Conservation (phyloP, 179 eudicot species). For the Beta lomatogona region DNA sequence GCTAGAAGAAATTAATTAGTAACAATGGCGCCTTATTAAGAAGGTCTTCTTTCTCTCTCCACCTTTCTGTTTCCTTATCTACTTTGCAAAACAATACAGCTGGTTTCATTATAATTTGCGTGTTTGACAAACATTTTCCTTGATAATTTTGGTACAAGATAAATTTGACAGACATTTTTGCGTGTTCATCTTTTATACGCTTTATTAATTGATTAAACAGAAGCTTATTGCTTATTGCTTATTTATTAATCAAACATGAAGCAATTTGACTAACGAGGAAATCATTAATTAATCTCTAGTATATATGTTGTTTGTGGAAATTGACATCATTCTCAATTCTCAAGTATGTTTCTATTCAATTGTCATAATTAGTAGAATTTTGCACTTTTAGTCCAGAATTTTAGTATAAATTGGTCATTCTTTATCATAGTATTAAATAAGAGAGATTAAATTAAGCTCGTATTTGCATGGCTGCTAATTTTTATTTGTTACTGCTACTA, state of each 20-base stretch:
- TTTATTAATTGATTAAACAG: not conserved
- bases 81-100: conserved; percentile 10
- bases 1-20: not conserved
- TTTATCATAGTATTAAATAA: too few relatives aligned
- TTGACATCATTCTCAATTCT: too few relatives aligned
- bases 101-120: conserved; percentile 10
- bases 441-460: too few relatives aligned
- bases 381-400: too few relatives aligned
- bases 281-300: not conserved
- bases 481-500: not conserved
- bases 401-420: too few relatives aligned
- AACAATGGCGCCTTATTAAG: conserved; percentile 22
- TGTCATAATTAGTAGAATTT: too few relatives aligned
- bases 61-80: not conserved
- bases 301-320: not conserved
- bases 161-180: not conserved
- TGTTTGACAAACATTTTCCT: not conserved
- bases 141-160: not conserved
- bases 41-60: conserved; percentile 2
- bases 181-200: conserved; percentile 19
- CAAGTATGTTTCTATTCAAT: too few relatives aligned
- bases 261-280: not conserved
- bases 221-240: too few relatives aligned
- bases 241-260: not conserved
- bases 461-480: not conserved